These are phyloP conservation scores for Candida coquimbonensis DNA, from an alignment of 805 yeast species.

Conservation along the genomic window DNA sequence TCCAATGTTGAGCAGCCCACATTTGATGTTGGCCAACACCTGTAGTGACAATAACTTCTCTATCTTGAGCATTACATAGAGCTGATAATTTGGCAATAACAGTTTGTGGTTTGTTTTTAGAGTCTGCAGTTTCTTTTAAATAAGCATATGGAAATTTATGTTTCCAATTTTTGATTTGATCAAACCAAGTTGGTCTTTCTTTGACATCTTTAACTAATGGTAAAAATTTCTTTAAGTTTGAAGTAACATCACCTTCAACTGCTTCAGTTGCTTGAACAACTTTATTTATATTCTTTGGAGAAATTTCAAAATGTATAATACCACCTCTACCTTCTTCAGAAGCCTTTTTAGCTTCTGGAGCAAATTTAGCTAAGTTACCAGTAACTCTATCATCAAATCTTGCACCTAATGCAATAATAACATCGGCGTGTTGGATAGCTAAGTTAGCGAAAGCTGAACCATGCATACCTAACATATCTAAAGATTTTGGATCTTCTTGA, in stretches of 20 bases:
- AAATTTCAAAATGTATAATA: conserved; percentile 91
- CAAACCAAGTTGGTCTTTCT: conserved; percentile 76
- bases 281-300: conserved; percentile 95
- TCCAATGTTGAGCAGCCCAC: conserved; percentile 99
- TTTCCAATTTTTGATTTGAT: conserved; percentile 73
- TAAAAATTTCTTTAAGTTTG: conserved; percentile 63
- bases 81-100: conserved; percentile 71
- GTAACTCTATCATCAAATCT: conserved; percentile 99
- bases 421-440: conserved; percentile 90
- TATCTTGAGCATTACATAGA: conserved; percentile 54
- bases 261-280: conserved; percentile 96
- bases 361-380: conserved; percentile 75
- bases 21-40: conserved; percentile 99
- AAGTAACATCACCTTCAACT: conserved; percentile 90
- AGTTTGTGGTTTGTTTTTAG: conserved; percentile 88
- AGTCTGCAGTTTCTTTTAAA: conserved; percentile 71
- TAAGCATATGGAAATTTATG: conserved; percentile 79
- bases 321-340: conserved; percentile 90
- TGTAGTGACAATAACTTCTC: conserved; percentile 84
- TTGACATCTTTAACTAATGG: conserved; percentile 62
- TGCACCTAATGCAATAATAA: conserved; percentile 92
- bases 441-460: conserved; percentile 92
- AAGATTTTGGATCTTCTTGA: conserved; percentile 81
- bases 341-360: conserved; percentile 88
- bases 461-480: conserved; percentile 98